A percentile compares a stretch with the other conserved stretches of the same genome.
Conservation (phyloP, 805 yeast genomes). For the Myxozyma udenii region DNA sequence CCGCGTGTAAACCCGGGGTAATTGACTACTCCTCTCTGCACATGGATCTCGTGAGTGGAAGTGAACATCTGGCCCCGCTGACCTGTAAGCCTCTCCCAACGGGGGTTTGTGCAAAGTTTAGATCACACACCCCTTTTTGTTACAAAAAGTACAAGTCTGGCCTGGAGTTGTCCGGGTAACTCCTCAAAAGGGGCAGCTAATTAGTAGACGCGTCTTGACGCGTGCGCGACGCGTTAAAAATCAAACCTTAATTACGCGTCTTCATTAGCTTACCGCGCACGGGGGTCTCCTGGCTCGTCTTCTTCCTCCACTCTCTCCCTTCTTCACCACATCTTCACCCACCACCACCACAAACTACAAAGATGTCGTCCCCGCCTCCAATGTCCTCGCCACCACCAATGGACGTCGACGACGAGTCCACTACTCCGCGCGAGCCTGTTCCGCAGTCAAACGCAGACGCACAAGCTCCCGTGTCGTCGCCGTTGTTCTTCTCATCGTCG, state of each 20-base stretch:
- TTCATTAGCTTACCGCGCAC: neutral
- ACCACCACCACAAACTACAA: neutral
- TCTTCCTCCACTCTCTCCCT: neutral
- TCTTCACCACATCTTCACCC: neutral
- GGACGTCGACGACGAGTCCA: neutral
- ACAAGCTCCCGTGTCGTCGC: conserved; percentile 9
- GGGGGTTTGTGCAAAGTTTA: no score
- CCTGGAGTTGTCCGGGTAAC: no score
- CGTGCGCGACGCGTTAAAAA: neutral
- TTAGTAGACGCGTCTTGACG: neutral
- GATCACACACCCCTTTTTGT: no score
- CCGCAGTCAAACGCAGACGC: neutral
- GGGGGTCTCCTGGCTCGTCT: neutral
- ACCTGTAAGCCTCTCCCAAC: no score
- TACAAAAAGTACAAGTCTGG: no score
- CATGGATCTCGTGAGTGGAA: no score
- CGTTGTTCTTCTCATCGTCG: conserved; percentile 21
- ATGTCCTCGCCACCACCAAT: neutral
- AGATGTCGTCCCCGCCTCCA: neutral
- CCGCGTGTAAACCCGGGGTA: no score
- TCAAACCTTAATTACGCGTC: neutral
- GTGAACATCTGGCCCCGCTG: no score
- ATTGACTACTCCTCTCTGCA: no score
- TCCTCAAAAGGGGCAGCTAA: neutral
- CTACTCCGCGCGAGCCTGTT: neutral